Percentiles rank a stretch among this genome's conserved stretches.
Evolutionary conservation across 2,329 filamentous ascomycete species (phyloP).

Genomic region (Sarocladiaceae sp.): DNA sequence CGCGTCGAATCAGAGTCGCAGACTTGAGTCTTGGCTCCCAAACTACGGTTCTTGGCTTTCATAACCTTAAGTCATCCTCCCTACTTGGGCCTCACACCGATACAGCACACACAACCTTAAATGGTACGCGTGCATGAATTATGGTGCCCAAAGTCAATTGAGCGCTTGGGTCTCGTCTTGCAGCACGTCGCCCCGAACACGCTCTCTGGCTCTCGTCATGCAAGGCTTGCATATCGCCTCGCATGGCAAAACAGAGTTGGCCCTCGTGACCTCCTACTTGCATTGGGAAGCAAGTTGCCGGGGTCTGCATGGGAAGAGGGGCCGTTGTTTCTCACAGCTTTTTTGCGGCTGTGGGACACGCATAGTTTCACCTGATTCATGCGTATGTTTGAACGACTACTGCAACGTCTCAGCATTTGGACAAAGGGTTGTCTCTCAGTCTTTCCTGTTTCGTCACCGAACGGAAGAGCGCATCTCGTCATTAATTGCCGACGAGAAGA

Average conservation of each 20-base stretch:
- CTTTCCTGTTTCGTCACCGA: background rate
- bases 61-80: constrained; percentile 6
- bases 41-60: constrained; percentile 6
- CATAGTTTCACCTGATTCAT: background rate
- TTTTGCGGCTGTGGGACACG: background rate
- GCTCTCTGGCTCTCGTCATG: background rate
- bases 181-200: background rate
- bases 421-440: background rate
- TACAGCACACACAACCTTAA: background rate
- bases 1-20: background rate
- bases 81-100: background rate
- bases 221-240: background rate
- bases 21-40: constrained; percentile 4
- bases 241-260: background rate
- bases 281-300: background rate
- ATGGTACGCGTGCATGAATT: background rate
- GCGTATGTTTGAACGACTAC: background rate
- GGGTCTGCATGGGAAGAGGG: background rate
- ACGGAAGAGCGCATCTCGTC: background rate
- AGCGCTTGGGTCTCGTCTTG: background rate
- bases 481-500: background rate
- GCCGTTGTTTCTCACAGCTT: background rate
- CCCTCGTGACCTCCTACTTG: constrained; percentile 4
- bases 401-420: constrained; percentile 1
- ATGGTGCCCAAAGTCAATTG: constrained; percentile 7